phyloP scores from a whole-genome alignment of 176 grass and related monocot species.

The Hordeum marinum region DNA sequence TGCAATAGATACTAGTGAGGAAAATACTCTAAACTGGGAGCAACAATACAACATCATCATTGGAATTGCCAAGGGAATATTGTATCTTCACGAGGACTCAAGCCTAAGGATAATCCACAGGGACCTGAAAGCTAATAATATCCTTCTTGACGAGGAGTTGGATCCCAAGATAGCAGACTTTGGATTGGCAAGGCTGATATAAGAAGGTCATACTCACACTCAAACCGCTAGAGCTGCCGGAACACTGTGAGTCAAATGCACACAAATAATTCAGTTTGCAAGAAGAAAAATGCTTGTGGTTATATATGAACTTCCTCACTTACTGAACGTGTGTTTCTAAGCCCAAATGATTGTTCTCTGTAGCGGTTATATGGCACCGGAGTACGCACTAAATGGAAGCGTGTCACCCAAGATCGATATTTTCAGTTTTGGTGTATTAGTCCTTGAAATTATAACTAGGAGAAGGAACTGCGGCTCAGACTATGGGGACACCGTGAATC shows the following conservation, averaged over 20 bases:
- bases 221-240: slow-evolving; percentile 18
- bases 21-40: slow-evolving; percentile 11
- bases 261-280: background rate
- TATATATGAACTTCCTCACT: background rate
- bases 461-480: slow-evolving; percentile 24
- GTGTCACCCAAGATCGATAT: slow-evolving; percentile 47
- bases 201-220: slow-evolving; percentile 20
- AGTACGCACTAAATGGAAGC: background rate
- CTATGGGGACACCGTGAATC: background rate
- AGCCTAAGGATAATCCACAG: slow-evolving; percentile 43
- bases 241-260: slow-evolving; percentile 23
- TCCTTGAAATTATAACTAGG: slow-evolving; percentile 45
- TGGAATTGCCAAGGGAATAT: slow-evolving; percentile 46
- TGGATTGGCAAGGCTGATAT: slow-evolving; percentile 36
- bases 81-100: slow-evolving; percentile 55
- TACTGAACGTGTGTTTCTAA: background rate
- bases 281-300: background rate
- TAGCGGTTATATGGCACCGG: slow-evolving; percentile 48
- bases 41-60: slow-evolving; percentile 38
- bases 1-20: background rate
- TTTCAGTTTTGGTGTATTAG: slow-evolving; percentile 48
- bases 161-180: slow-evolving; percentile 52
- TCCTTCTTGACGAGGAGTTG: slow-evolving; percentile 35
- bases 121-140: slow-evolving; percentile 41
- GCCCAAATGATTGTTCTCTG: background rate